Evolutionary conservation across 2,329 filamentous ascomycete genomes (phyloP), one percentile per base, ranked within the genome.

Genomic region (Aspergillus awamori): DNA sequence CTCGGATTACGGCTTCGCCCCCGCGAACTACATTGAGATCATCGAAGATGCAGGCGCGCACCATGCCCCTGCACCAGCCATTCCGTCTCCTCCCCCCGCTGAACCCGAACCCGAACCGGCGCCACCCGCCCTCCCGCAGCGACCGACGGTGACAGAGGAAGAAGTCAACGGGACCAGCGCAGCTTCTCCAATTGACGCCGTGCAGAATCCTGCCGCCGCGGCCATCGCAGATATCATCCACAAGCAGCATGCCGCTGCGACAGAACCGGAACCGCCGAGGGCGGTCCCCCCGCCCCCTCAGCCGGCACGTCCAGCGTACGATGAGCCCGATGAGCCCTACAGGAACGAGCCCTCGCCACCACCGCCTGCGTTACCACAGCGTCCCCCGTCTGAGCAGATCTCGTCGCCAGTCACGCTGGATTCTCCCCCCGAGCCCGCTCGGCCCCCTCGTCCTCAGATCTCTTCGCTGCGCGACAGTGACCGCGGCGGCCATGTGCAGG

Each of bases 11-110:
- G 95, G 95, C 53, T 99, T 99, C 77, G 95, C 91, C 57, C 95
- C 95, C 3, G 87, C 94, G 62, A 99, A 98, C 77, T 99, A 99
- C 75, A 97, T 98, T 67, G 92, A 98, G 67, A 78, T 92, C 55
- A 77, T 82, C 51, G 82, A 84, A 43, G 68, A 71, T 58, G 80
- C 82, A 52, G 70, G 77, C 53, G 81, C 86, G 20, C 84, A 84
- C 39, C 77, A 82, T 26, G 53, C 66, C 53, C 38, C 68, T 58
- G 62, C 69, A 60, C 59, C 72, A 64, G 61, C 63, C 36, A 59
- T 60, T 26, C 61, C 69, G 7, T 55, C 71, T 57, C 63, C 66
- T 58, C 53, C 63, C 7, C 57, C 66, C 30, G 63, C 79, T 10
- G 53, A 56, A n/a, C 39, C 26, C 11, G 53, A 56, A 26, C 53